phyloP scores from a whole-genome alignment of 139 green algal genomes.

The Chlamydomonas sp. region DNA sequence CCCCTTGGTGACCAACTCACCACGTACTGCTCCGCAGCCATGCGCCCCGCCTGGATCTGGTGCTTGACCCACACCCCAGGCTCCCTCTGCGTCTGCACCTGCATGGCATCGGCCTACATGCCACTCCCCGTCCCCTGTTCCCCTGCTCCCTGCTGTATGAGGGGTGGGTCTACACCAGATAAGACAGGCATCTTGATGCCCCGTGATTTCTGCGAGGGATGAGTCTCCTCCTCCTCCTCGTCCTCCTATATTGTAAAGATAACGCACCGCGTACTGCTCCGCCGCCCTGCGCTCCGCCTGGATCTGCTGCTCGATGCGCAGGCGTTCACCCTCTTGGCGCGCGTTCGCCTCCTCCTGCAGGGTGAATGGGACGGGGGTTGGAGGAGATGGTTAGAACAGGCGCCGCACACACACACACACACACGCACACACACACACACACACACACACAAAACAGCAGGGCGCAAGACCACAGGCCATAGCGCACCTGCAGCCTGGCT shows the following conservation, averaged over 20 bases:
- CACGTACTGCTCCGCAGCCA: slow-evolving; percentile 73
- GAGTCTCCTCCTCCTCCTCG: background rate
- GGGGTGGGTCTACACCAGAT: too few species aligned
- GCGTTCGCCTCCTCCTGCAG: slow-evolving; percentile 78
- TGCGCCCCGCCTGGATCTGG: slow-evolving; percentile 76
- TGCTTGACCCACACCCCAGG: slow-evolving; percentile 47
- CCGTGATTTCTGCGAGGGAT: too few species aligned
- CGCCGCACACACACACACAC: too few species aligned
- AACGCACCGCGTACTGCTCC: slow-evolving; percentile 70
- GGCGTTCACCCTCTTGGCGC: slow-evolving; percentile 67
- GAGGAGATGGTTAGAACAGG: too few species aligned
- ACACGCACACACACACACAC: too few species aligned
- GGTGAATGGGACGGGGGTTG: background rate
- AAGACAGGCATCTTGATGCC: too few species aligned
- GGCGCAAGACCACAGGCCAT: too few species aligned
- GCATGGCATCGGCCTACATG: slow-evolving; percentile 74
- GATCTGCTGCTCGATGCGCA: slow-evolving; percentile 71
- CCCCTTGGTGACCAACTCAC: too few species aligned
- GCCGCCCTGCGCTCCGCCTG: slow-evolving; percentile 75
- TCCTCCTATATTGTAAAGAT: background rate
- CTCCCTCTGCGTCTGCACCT: slow-evolving; percentile 62
- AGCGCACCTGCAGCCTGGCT: too few species aligned
- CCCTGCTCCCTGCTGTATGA: too few species aligned
- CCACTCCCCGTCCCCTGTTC: too few species aligned
- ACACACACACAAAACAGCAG: too few species aligned